phyloP scores from a whole-genome alignment of 1,139 yeast genomes.

The Meyerozyma smithsonii region DNA sequence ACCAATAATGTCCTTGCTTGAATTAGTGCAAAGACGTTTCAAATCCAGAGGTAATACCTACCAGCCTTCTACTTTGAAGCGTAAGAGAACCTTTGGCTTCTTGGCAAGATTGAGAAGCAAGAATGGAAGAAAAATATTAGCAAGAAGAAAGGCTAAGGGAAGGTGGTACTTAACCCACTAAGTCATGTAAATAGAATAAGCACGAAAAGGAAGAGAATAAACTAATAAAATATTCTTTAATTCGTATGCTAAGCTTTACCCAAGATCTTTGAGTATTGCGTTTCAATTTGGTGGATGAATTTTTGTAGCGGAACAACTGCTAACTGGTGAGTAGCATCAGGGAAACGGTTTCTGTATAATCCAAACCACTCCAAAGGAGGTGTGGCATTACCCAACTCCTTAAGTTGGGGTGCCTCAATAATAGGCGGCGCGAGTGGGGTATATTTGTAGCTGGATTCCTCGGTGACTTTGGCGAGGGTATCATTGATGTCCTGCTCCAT shows the following conservation, averaged over 20 bases:
- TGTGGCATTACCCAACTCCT: conserved; percentile 92
- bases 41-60: conserved; percentile 90
- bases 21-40: conserved; percentile 62
- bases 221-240: not conserved
- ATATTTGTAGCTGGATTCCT: conserved; percentile 55
- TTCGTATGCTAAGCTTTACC: conserved; percentile 29
- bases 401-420: conserved; percentile 83
- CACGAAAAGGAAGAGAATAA: not conserved
- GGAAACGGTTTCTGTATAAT: conserved; percentile 77
- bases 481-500: conserved; percentile 50
- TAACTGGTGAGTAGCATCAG: conserved; percentile 78
- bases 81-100: conserved; percentile 89
- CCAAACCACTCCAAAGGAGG: conserved; percentile 99
- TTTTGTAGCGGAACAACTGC: conserved; percentile 72
- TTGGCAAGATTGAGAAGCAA: conserved; percentile 79
- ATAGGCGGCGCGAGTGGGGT: conserved; percentile 68
- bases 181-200: not conserved
- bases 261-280: conserved; percentile 43
- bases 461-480: conserved; percentile 59
- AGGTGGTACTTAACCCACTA: conserved; percentile 90
- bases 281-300: conserved; percentile 59
- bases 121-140: conserved; percentile 74
- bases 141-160: conserved; percentile 80
- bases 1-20: conserved; percentile 24
- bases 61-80: conserved; percentile 86